Percentiles rank a stretch among this genome's conserved stretches.
Conservation (phyloP, 371 early-diverging fungal species). For the Parasitella parasitica region DNA sequence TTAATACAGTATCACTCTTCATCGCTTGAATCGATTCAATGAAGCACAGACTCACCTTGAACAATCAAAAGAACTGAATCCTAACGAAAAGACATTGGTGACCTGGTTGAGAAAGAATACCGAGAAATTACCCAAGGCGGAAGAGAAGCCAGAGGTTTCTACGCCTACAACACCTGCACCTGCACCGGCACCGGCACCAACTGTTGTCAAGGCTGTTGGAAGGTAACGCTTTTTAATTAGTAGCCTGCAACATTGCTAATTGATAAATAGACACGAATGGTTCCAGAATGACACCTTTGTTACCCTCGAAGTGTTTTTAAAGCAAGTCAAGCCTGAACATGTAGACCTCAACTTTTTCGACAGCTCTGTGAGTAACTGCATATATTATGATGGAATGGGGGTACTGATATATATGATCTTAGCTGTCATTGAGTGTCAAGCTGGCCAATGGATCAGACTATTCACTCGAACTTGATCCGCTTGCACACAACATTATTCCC, state of each 20-base stretch:
- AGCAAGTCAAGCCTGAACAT: conserved; percentile 72
- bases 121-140: conserved; percentile 34
- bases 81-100: conserved; percentile 52
- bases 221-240: too few species aligned
- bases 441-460: conserved; percentile 78
- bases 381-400: too few species aligned
- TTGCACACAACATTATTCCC: conserved; percentile 76
- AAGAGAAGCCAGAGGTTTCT: neutral
- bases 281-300: conserved; percentile 92
- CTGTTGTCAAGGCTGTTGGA: neutral
- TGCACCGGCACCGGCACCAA: neutral
- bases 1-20: conserved; percentile 52
- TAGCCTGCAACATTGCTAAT: too few species aligned
- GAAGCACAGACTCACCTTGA: conserved; percentile 59
- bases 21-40: conserved; percentile 46
- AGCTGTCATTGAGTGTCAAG: conserved; percentile 77
- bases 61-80: conserved; percentile 50
- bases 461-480: conserved; percentile 80
- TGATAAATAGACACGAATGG: conserved; percentile 85
- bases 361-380: conserved; percentile 43
- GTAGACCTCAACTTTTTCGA: conserved; percentile 67
- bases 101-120: conserved; percentile 59
- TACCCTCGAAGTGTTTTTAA: conserved; percentile 86
- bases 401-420: too few species aligned
- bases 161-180: neutral